phyloP scores from a whole-genome alignment of 306 rosid genomes.

The Cucurbita pepo region DNA sequence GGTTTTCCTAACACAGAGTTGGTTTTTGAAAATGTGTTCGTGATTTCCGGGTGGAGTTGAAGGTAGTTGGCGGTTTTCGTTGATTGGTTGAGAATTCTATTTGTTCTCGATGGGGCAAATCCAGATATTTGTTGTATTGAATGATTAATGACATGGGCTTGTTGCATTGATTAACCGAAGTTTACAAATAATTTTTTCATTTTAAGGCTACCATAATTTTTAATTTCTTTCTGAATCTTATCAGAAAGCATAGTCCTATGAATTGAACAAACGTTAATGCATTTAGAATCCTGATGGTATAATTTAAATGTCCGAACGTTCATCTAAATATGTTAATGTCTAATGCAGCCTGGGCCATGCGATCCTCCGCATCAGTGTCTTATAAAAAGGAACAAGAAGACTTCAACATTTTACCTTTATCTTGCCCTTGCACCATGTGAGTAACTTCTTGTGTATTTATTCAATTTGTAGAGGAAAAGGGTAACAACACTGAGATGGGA shows the following conservation, averaged over 20 bases:
- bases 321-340: conserved; percentile 15
- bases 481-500: neutral
- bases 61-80: neutral
- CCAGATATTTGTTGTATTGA: neutral
- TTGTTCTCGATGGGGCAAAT: neutral
- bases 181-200: neutral
- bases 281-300: neutral
- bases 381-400: conserved; percentile 79
- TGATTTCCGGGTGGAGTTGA: neutral
- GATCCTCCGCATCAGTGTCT: conserved; percentile 71
- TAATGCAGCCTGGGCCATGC: conserved; percentile 78
- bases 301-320: conserved; percentile 7
- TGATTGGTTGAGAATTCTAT: neutral
- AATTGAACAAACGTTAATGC: neutral
- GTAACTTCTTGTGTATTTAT: conserved; percentile 21
- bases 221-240: neutral
- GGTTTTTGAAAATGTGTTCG: neutral
- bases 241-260: neutral
- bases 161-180: neutral
- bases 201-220: neutral
- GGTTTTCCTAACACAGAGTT: neutral
- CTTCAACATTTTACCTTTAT: conserved; percentile 62
- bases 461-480: neutral
- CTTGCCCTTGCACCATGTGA: conserved; percentile 77
- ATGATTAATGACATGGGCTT: neutral